Percentiles rank a stretch among this genome's conserved stretches.
phyloP scores from a whole-genome alignment of 352 stramenopile genomes.

The Pelagophyceae sp. region DNA sequence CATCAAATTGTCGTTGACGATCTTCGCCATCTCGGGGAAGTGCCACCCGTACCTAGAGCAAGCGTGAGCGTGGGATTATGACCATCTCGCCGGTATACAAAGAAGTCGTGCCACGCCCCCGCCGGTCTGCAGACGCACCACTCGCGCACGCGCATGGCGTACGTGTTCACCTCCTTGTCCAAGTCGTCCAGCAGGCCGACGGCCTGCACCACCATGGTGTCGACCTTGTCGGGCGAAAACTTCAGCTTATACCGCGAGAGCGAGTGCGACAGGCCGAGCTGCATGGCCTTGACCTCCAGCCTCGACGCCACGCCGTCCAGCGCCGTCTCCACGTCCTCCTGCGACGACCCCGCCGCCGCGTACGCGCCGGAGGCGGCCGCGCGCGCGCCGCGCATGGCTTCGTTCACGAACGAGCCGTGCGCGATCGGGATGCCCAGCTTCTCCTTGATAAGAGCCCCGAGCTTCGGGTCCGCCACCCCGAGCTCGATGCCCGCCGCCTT shows the following conservation, averaged over 20 bases:
- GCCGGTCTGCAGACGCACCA: too few species aligned
- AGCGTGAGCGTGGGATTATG: too few species aligned
- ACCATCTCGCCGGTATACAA: too few species aligned
- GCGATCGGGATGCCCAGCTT: conserved; percentile 76
- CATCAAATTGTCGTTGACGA: conserved; percentile 95
- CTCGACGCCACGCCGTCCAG: conserved; percentile 28
- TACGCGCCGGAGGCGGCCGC: conserved; percentile 91
- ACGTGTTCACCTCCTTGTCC: conserved; percentile 99
- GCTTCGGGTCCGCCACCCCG: conserved; percentile 89
- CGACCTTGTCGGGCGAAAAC: conserved; percentile 98
- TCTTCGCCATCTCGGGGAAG: conserved; percentile 83
- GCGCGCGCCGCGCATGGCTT: conserved; percentile 83
- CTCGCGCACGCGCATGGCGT: conserved; percentile 99
- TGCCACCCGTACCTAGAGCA: conserved; percentile 70
- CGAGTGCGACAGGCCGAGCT: conserved; percentile 93
- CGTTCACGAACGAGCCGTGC: conserved; percentile 51
- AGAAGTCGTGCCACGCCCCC: conserved; percentile 89
- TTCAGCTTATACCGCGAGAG: conserved; percentile 99
- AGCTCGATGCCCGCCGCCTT: conserved; percentile 81
- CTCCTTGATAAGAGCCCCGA: conserved; percentile 93
- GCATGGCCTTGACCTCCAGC: conserved; percentile 73
- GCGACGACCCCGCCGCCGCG: conserved; percentile 82
- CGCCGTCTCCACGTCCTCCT: conserved; percentile 71
- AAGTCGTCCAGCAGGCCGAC: conserved; percentile 98
- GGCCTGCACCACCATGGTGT: conserved; percentile 99